Evolutionary conservation across 768 basidiomycete genomes (phyloP).

Genomic region (Psilocybe sp.): DNA sequence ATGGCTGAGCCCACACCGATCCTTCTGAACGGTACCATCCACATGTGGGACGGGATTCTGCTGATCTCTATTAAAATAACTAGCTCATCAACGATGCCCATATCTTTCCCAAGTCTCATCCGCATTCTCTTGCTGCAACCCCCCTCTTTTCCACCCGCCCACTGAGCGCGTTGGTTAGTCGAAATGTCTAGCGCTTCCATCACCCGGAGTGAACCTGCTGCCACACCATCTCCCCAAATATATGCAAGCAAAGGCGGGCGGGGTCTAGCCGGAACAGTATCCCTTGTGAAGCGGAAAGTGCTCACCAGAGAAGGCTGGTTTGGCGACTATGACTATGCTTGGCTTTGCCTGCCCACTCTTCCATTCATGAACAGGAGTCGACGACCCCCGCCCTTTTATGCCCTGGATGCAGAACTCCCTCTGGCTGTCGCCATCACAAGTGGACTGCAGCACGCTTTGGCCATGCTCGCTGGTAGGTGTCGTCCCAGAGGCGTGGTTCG

Average conservation of each 20-base stretch:
- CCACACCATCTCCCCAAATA: too few relatives aligned
- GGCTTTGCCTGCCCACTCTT: conserved; percentile 64
- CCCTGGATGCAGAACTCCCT: conserved; percentile 68
- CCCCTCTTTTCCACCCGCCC: conserved; percentile 1
- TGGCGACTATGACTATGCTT: conserved; percentile 8
- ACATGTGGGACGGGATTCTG: too few relatives aligned
- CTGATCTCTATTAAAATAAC: too few relatives aligned
- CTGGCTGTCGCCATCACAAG: conserved; percentile 65
- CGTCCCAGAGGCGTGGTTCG: background rate
- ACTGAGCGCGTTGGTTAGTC: conserved; percentile 4
- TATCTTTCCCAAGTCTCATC: too few relatives aligned
- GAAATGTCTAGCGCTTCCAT: background rate
- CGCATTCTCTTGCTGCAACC: background rate
- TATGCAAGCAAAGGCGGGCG: background rate
- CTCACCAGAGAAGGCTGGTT: conserved; percentile 7
- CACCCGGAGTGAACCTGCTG: background rate
- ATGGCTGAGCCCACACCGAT: too few relatives aligned
- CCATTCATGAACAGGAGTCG: conserved; percentile 45
- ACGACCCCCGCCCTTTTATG: conserved; percentile 67
- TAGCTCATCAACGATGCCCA: too few relatives aligned
- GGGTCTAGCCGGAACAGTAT: background rate
- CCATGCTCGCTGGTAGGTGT: conserved; percentile 67
- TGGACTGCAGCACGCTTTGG: conserved; percentile 71
- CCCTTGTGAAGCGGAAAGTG: conserved; percentile 1
- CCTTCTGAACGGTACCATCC: too few relatives aligned